Conservation (phyloP, 495 filamentous ascomycete genomes). For the Penicillium paxilli region DNA sequence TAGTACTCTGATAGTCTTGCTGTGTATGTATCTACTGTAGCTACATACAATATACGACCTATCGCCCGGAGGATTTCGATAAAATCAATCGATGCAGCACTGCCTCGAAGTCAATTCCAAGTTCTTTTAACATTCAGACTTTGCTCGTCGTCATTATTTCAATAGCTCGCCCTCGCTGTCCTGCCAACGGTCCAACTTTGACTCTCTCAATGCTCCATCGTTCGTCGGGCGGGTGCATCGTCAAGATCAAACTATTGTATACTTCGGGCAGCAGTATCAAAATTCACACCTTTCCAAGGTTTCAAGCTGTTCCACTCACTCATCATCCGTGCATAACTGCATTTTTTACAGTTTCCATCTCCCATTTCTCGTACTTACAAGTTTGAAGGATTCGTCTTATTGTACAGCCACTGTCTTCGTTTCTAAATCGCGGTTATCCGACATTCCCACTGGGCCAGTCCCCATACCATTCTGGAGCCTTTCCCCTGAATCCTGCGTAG, state of each 20-base stretch:
- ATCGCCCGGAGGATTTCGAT: not conserved
- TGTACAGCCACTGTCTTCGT: constrained; percentile 1
- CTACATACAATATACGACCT: not conserved
- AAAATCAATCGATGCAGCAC: not conserved
- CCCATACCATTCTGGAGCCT: not conserved
- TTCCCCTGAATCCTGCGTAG: constrained; percentile 1
- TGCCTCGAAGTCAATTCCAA: not conserved
- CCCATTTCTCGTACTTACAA: not conserved
- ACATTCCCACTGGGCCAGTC: not conserved
- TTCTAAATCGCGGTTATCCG: not conserved
- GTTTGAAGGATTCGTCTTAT: not conserved
- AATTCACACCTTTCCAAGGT: no score
- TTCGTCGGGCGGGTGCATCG: not conserved
- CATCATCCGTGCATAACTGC: no score
- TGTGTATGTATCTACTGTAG: no score
- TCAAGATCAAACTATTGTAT: not conserved
- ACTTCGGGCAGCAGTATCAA: not conserved
- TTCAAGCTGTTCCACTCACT: no score
- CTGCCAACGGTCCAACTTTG: not conserved
- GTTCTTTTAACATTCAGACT: not conserved
- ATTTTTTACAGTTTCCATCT: not conserved
- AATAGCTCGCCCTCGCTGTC: not conserved
- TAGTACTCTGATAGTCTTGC: no score
- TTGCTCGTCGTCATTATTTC: not conserved
- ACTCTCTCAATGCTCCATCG: not conserved